Evolutionary conservation across 192 early-diverging fungal species (phyloP), one percentile per base, ranked within the genome.

Genomic region (Podochytrium sp.): DNA sequence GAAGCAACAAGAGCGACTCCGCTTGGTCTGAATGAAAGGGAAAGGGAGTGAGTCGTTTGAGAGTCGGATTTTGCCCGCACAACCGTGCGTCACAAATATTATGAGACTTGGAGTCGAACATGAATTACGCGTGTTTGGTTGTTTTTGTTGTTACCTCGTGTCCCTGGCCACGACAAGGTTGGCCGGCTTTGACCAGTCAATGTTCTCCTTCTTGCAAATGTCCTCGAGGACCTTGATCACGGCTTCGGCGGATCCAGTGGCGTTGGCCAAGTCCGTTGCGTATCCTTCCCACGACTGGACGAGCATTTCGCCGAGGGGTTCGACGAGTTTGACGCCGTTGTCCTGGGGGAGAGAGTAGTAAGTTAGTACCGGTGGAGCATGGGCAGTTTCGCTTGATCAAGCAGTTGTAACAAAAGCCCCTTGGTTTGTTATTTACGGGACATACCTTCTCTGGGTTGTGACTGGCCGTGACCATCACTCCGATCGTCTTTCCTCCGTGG

Each of bases 231-330:
- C 81, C 1, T 71, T 64, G n/a, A 83, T 70, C 1, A 97, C 71
- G 23, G 84, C 84, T 52, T 89, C 92, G 59, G 85, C 88, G 52
- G 81, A 82, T 39, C 32, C 39, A 33, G 77, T 77, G 3, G 94
- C 93, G 80, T 98, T 98, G 56, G 98, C 94, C 30, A 99, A 80
- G 50, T 85, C 73, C 16, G 94, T 96, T 47, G 94, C 94, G 83
- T 97, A 92, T 20, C 56, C 81, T 83, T 99, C 98, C 98, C 98
- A 99, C 18, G 89, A 87, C 81, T 95, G 92, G 73, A 92, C 90
- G 32, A 99, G 88, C 98, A 99, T 99, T 85, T 99, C 98, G 47
- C 98, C 98, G 75, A 93, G 83, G 34, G 98, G 96, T 81, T 99
- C 98, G 30, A 98, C 94, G 57, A 98, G 84, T 81, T 99, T 99